Base-by-base conservation (phyloP, 129 eudicot species). In the Saussurea involucrata region DNA sequence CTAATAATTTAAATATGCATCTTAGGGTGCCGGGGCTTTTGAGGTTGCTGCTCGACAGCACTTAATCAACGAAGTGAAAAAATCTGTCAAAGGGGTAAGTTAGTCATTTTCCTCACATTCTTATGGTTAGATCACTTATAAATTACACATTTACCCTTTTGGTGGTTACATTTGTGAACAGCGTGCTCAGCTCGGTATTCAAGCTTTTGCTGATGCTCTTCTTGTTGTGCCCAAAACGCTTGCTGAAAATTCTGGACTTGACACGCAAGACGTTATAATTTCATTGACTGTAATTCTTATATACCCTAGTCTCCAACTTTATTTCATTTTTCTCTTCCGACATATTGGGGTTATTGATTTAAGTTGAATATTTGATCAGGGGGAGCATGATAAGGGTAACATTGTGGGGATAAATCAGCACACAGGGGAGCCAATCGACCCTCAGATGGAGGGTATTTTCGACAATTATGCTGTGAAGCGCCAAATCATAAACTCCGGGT, bases 201-300 rank as follows among this genome's bases (percentile, higher is more conserved):
- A 93, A 88, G 96, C 96, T 58, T 90, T 93, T 82, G 96, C 96
- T 70, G 86, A 93, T 83, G 98, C 98, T 28, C 97, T 93, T 73
- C 97, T 93, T 57, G 85, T 90, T 76, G 85, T 90, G 49, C 96
- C 98, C 27, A 93, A 93, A 86, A 93, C 97, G 24, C 95, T 93
- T 68, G 92, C 98, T 68, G 98, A 88, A 42, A 93, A 93, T 81
- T 88, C 95, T 44, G 98, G 95, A 81, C 98, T 90, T 73, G 98
- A 93, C 74, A 93, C 98, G 28, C 98, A 90, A 79, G 95, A 93
- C 76, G 90, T 84, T 71, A 87, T 93, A 29, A 90, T 93, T 80
- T 79, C 88, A 18, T 88, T 93, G 34, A 93, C 94, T 82, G 98
- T 88, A 90, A 76, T 18, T 33, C 44, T 17, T 53, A 25, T 77